Conservation (phyloP, 2,329 filamentous ascomycete species). For the Alternaria rosae region DNA sequence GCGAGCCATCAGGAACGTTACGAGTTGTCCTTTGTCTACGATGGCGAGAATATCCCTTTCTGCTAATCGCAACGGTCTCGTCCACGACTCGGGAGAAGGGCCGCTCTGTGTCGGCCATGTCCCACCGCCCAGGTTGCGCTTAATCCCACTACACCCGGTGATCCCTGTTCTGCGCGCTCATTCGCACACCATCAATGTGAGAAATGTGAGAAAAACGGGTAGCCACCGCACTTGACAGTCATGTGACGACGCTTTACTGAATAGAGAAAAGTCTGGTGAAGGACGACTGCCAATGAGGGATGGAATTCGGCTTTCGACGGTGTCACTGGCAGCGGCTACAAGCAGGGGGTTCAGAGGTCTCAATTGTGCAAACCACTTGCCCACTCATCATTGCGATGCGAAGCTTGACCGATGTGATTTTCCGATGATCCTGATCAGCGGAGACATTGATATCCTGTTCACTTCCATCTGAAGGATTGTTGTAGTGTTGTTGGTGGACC, state of each 20-base stretch:
- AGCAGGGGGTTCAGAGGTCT: constrained; percentile 29
- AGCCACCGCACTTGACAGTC: constrained; percentile 38
- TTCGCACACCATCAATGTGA: constrained; percentile 41
- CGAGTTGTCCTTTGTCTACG: constrained; percentile 8
- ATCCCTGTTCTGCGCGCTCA: constrained; percentile 37
- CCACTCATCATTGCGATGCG: not conserved
- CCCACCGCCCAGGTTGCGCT: constrained; percentile 38
- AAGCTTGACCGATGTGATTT: constrained; percentile 2
- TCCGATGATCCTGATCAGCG: not conserved
- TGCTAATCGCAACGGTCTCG: constrained; percentile 34
- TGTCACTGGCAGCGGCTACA: constrained; percentile 33
- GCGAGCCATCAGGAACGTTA: constrained; percentile 12
- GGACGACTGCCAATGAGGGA: constrained; percentile 35
- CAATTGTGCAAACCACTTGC: constrained; percentile 5
- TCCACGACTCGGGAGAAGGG: constrained; percentile 26
- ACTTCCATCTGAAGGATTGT: not conserved
- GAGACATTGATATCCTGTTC: not conserved
- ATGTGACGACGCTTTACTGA: constrained; percentile 38
- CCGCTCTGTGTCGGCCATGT: constrained; percentile 18
- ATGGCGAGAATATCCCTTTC: constrained; percentile 20
- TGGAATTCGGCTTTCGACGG: constrained; percentile 13
- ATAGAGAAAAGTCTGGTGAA: constrained; percentile 21
- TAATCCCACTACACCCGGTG: constrained; percentile 37
- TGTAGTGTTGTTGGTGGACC: not conserved
- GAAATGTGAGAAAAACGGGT: constrained; percentile 35